These are phyloP conservation scores for Amanita jacksonii DNA, from an alignment of 768 basidiomycete genomes.

Conservation along the genomic window DNA sequence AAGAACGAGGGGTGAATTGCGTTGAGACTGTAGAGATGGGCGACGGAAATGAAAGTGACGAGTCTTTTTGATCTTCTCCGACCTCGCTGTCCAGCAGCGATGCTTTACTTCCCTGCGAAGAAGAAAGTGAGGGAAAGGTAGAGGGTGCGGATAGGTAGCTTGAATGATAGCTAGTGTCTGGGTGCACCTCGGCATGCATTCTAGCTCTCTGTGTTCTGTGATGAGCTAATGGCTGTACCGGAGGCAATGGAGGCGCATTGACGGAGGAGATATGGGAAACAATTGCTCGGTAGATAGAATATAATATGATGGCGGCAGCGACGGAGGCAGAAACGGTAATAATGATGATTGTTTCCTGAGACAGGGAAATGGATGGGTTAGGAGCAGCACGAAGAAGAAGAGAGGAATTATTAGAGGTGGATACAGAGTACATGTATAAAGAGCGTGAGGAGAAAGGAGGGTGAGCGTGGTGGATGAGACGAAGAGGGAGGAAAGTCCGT, in stretches of 20 bases:
- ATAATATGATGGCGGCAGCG: constrained; percentile 27
- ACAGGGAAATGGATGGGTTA: constrained; percentile 15
- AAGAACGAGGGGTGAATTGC: constrained; percentile 15
- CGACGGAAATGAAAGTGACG: background rate
- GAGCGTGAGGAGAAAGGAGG: constrained; percentile 9
- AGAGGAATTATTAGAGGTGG: background rate
- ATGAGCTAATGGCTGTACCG: constrained; percentile 55
- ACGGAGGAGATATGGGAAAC: constrained; percentile 21
- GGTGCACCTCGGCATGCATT: constrained; percentile 19
- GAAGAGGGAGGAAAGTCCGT: background rate
- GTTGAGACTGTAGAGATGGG: constrained; percentile 2
- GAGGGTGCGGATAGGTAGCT: constrained; percentile 16
- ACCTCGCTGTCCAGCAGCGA: constrained; percentile 20
- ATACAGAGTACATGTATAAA: constrained; percentile 1
- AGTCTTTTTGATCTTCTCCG: constrained; percentile 6
- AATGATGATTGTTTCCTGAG: constrained; percentile 38
- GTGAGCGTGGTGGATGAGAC: background rate
- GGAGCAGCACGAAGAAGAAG: constrained; percentile 5
- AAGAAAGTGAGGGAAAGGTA: constrained; percentile 8
- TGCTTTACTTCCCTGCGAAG: constrained; percentile 21
- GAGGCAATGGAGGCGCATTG: constrained; percentile 43
- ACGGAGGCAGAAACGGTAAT: constrained; percentile 36
- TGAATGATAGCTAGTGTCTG: constrained; percentile 13
- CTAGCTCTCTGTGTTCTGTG: constrained; percentile 44
- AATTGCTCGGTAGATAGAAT: constrained; percentile 28